phyloP scores from a whole-genome alignment of 75 land plant species.

The Azolla pinnata region DNA sequence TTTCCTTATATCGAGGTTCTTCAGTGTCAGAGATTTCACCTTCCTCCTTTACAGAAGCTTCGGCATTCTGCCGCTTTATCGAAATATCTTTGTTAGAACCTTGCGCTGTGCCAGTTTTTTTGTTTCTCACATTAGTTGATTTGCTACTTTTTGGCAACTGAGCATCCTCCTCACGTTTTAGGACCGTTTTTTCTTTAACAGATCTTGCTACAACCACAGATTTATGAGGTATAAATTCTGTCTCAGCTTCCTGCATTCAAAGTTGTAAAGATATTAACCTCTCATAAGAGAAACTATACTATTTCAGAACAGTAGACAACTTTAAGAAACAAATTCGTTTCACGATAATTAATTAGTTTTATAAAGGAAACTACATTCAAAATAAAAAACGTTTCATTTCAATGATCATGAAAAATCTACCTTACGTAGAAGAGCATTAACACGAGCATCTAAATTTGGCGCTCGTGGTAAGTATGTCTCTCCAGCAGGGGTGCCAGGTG shows the following conservation, averaged over 20 bases:
- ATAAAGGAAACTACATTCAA: too few relatives aligned
- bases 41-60: conserved; percentile 75
- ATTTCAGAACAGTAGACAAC: background rate
- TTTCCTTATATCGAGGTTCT: conserved; percentile 46
- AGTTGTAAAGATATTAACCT: too few relatives aligned
- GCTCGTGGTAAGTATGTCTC: conserved; percentile 92
- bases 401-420: too few relatives aligned
- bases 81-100: conserved; percentile 17
- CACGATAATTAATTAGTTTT: too few relatives aligned
- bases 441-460: conserved; percentile 83
- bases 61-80: conserved; percentile 43
- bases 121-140: background rate
- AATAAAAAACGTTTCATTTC: too few relatives aligned
- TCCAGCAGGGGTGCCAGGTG: conserved; percentile 67
- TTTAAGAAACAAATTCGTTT: too few relatives aligned
- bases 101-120: background rate
- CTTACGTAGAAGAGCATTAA: conserved; percentile 68
- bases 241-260: background rate
- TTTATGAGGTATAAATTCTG: conserved; percentile 8
- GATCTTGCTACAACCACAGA: conserved; percentile 12
- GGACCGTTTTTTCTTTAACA: conserved; percentile 9
- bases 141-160: background rate
- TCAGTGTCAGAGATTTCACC: conserved; percentile 96
- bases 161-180: conserved; percentile 11
- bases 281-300: background rate